A percentile compares a stretch with the other conserved stretches of the same genome.
These are phyloP conservation scores for Dactylellina drechsleri DNA, from an alignment of 2,329 filamentous ascomycete species.

Conservation along the genomic window DNA sequence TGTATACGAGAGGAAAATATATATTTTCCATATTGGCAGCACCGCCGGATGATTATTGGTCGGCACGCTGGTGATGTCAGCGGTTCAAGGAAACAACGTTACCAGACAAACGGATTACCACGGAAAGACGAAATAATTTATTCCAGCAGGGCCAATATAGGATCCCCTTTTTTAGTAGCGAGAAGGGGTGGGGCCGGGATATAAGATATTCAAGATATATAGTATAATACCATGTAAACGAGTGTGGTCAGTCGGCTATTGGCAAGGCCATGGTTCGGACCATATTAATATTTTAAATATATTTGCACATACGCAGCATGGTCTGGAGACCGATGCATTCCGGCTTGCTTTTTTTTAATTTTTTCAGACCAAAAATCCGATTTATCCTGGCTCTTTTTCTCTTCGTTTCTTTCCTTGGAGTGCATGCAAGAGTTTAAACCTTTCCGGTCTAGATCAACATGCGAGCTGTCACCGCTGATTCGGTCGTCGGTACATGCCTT, in stretches of 20 bases:
- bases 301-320: too few species aligned
- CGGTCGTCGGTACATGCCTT: background rate
- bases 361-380: too few species aligned
- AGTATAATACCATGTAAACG: background rate
- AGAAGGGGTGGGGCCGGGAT: too few species aligned
- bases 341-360: too few species aligned
- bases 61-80: background rate
- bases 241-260: slow-evolving; percentile 16
- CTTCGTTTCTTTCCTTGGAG: background rate
- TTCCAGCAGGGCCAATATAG: background rate
- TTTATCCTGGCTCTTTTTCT: background rate
- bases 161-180: background rate
- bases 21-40: slow-evolving; percentile 8
- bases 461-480: slow-evolving; percentile 6
- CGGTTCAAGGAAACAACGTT: slow-evolving; percentile 25
- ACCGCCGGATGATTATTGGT: slow-evolving; percentile 4
- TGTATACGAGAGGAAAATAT: background rate
- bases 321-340: too few species aligned
- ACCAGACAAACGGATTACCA: slow-evolving; percentile 4
- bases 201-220: too few species aligned
- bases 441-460: slow-evolving; percentile 12
- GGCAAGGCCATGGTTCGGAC: too few species aligned
- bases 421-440: slow-evolving; percentile 15
- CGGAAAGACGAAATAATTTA: background rate
- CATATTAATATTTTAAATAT: too few species aligned